Evolutionary conservation across 306 rosid genomes (phyloP).

Genomic region (Arachis stenosperma): DNA sequence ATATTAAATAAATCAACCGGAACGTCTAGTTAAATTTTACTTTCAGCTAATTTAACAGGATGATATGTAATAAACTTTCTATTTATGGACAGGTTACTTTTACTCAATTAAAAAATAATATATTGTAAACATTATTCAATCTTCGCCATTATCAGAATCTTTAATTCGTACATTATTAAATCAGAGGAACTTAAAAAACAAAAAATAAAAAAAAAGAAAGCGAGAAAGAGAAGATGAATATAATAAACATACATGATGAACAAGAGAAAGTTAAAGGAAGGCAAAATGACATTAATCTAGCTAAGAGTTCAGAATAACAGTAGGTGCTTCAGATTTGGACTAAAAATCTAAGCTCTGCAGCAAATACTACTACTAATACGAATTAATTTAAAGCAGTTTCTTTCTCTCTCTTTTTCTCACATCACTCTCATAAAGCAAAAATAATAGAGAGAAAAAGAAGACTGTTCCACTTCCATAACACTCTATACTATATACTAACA

Average conservation of each 20-base stretch:
- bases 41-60: not conserved
- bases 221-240: not conserved
- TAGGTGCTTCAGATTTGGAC: conserved; percentile 13
- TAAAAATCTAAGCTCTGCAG: not conserved
- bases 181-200: no score
- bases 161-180: no score
- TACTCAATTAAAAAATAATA: no score
- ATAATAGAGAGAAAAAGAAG: not conserved
- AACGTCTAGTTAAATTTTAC: no score
- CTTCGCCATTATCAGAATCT: not conserved
- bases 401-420: not conserved
- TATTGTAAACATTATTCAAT: no score
- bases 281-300: not conserved
- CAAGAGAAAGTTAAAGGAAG: not conserved
- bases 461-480: not conserved
- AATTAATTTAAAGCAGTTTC: conserved; percentile 19
- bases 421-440: no score
- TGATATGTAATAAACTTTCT: not conserved
- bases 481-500: not conserved
- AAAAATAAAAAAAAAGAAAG: not conserved
- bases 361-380: conserved; percentile 3
- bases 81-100: not conserved
- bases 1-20: not conserved
- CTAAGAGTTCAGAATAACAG: not conserved
- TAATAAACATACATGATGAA: not conserved